Percentiles rank a stretch among this genome's conserved stretches.
phyloP scores from a whole-genome alignment of 2,329 filamentous ascomycete genomes.

The Neofusicoccum laricinum region DNA sequence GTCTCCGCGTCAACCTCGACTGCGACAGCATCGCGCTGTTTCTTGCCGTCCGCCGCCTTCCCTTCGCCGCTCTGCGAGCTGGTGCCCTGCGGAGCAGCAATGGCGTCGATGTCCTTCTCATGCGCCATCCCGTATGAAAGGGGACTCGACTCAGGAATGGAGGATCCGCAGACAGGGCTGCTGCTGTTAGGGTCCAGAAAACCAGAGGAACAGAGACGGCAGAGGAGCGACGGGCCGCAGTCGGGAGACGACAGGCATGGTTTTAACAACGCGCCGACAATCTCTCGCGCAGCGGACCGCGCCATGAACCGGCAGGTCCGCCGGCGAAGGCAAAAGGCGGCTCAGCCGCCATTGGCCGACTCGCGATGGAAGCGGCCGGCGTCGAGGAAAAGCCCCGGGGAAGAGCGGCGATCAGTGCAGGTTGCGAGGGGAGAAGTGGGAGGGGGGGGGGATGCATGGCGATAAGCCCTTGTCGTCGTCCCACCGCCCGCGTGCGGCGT shows the following conservation, averaged over 20 bases:
- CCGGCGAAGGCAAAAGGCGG: background rate
- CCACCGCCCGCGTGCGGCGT: too few species aligned
- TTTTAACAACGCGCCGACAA: background rate
- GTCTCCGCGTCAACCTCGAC: background rate
- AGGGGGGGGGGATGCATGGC: background rate
- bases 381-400: background rate
- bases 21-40: background rate
- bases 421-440: background rate
- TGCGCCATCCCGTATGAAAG: background rate
- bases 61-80: background rate
- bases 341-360: background rate
- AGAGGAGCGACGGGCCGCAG: background rate
- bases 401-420: background rate
- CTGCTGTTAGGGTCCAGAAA: background rate
- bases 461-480: background rate
- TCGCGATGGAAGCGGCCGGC: background rate
- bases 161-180: background rate
- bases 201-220: background rate
- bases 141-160: background rate
- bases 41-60: background rate
- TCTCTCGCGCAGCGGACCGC: background rate
- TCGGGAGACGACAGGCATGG: background rate
- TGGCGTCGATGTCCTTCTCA: background rate
- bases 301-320: background rate
- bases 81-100: background rate